Conservation (phyloP, 1,284 basidiomycete species). For the Rhodotorula mucilaginosa region DNA sequence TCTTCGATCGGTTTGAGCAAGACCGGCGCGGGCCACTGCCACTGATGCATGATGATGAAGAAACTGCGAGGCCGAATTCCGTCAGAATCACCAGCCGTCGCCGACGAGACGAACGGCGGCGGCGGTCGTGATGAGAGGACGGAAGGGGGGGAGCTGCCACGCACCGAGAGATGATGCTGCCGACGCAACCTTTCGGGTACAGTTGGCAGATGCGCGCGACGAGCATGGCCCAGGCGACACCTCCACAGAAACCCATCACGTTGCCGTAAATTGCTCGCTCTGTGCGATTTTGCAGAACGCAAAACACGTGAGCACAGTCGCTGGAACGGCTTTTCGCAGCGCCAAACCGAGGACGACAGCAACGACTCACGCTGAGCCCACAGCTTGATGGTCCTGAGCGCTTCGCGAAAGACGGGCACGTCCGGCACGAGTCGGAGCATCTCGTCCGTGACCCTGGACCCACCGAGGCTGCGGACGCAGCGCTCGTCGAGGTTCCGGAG, state of each 20-base stretch:
- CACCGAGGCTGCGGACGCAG: constrained; percentile 90
- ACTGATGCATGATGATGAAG: constrained; percentile 40
- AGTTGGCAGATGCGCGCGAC: constrained; percentile 98
- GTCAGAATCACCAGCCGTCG: background rate
- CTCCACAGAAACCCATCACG: constrained; percentile 95
- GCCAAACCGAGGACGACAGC: background rate
- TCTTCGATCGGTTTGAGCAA: constrained; percentile 94
- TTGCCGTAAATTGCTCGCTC: constrained; percentile 92
- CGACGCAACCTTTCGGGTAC: constrained; percentile 91
- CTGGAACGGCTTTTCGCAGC: too few species aligned
- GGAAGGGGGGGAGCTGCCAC: background rate
- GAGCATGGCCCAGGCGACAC: constrained; percentile 98
- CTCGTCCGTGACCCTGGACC: constrained; percentile 93
- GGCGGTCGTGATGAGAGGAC: background rate
- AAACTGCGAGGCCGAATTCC: constrained; percentile 10
- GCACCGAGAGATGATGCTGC: constrained; percentile 92
- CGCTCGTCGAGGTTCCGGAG: constrained; percentile 90
- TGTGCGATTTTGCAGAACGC: background rate
- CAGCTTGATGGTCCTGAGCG: constrained; percentile 91
- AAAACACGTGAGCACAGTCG: background rate
- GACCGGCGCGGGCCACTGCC: constrained; percentile 93
- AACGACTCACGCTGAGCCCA: constrained; percentile 87
- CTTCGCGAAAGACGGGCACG: constrained; percentile 88
- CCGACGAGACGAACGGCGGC: constrained; percentile 25
- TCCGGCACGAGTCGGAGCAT: constrained; percentile 94